Evolutionary conservation across 2,329 filamentous ascomycete genomes (phyloP).

Genomic region (Macrophomina tecta): DNA sequence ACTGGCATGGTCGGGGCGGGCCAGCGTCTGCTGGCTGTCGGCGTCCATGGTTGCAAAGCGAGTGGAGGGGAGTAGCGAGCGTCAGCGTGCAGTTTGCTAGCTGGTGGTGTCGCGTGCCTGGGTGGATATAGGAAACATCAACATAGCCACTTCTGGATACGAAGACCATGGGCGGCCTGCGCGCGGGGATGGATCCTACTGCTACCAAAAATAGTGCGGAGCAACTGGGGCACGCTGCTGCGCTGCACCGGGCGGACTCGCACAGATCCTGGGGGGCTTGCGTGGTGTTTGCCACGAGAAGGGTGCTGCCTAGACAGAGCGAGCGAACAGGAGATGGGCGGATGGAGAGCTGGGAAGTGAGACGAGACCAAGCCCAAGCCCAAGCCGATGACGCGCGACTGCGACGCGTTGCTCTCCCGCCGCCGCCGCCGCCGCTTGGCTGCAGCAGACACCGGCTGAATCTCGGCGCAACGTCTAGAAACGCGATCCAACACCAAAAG

Average conservation of each 20-base stretch:
- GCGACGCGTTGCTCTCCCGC: constrained; percentile 4
- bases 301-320: constrained; percentile 8
- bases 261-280: constrained; percentile 11
- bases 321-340: constrained; percentile 2
- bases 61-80: constrained; percentile 5
- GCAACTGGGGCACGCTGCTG: neutral
- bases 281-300: constrained; percentile 14
- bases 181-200: constrained; percentile 9
- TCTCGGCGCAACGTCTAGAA: neutral
- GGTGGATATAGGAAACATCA: constrained; percentile 11
- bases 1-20: neutral
- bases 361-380: neutral
- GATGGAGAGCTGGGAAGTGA: neutral
- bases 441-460: neutral
- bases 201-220: constrained; percentile 8
- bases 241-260: neutral
- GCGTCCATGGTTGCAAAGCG: constrained; percentile 11
- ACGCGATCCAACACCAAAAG: constrained; percentile 7
- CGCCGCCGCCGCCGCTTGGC: no score
- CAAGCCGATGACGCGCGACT: constrained; percentile 14
- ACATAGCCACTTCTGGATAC: constrained; percentile 24
- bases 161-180: constrained; percentile 16
- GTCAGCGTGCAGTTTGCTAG: neutral
- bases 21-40: constrained; percentile 4
- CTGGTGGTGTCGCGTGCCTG: neutral